These are phyloP conservation scores for Selaginella tamariscina DNA, from an alignment of 75 land plant species.

Conservation along the genomic window DNA sequence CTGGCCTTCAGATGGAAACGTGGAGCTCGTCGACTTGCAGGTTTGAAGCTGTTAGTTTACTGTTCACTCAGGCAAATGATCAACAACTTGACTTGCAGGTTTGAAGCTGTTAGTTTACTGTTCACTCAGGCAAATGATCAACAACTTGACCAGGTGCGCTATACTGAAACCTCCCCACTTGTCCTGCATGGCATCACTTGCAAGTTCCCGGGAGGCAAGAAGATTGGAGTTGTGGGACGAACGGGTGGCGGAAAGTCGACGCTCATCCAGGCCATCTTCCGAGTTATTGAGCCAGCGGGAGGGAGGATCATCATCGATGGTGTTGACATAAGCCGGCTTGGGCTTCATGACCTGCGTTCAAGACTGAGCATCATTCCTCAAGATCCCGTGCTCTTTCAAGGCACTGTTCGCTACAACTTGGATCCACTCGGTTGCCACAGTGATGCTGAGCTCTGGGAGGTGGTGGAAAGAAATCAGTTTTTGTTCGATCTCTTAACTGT, in stretches of 20 bases:
- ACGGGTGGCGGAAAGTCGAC: slow-evolving; percentile 97
- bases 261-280: slow-evolving; percentile 81
- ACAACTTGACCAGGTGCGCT: slow-evolving; percentile 43
- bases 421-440: slow-evolving; percentile 43
- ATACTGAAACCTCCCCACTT: slow-evolving; percentile 51
- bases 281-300: slow-evolving; percentile 72
- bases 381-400: slow-evolving; percentile 79
- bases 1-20: slow-evolving; percentile 65
- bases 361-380: slow-evolving; percentile 82
- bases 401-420: slow-evolving; percentile 38
- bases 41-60: slow-evolving; percentile 21
- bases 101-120: not conserved
- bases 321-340: slow-evolving; percentile 56
- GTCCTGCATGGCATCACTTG: slow-evolving; percentile 72
- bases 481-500: slow-evolving; percentile 1
- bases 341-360: slow-evolving; percentile 42
- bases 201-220: slow-evolving; percentile 70
- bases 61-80: not conserved
- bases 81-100: not conserved
- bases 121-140: not conserved
- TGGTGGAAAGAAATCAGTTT: slow-evolving; percentile 13
- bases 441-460: slow-evolving; percentile 49
- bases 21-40: slow-evolving; percentile 48
- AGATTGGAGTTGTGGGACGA: slow-evolving; percentile 86
- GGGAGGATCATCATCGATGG: slow-evolving; percentile 73